A percentile compares a stretch with the other conserved stretches of the same genome.
These are phyloP conservation scores for Graphilbum sp. DNA, from an alignment of 2,329 filamentous ascomycete genomes.

Conservation along the genomic window DNA sequence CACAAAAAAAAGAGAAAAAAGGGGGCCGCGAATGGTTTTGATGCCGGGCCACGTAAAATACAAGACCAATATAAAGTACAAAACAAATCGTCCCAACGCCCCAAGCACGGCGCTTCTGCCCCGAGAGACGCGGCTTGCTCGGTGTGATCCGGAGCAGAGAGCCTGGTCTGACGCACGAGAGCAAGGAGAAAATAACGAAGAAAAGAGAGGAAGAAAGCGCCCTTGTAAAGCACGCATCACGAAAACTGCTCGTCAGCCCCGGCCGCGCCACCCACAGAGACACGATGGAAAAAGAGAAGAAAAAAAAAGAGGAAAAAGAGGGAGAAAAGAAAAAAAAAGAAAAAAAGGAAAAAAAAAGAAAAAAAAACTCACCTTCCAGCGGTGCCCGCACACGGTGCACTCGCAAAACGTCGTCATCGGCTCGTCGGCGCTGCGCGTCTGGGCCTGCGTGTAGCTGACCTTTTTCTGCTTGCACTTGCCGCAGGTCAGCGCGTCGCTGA, in stretches of 20 bases:
- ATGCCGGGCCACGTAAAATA: neutral
- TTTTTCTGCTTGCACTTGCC: conserved; percentile 85
- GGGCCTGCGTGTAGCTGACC: conserved; percentile 90
- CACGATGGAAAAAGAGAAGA: too few species aligned
- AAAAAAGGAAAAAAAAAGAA: neutral
- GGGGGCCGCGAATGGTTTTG: neutral
- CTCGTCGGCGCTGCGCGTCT: conserved; percentile 91
- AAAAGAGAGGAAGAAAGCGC: too few species aligned
- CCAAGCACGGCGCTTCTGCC: too few species aligned
- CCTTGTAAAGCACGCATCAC: too few species aligned
- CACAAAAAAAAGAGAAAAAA: neutral
- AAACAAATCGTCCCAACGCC: neutral
- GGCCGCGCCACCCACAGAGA: too few species aligned
- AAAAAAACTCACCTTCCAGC: conserved; percentile 46
- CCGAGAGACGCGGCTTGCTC: too few species aligned
- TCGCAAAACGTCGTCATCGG: conserved; percentile 69
- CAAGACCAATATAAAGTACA: neutral
- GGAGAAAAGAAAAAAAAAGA: neutral
- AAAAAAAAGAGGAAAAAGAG: too few species aligned
- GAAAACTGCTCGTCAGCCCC: too few species aligned
- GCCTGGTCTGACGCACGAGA: too few species aligned
- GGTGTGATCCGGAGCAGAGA: too few species aligned
- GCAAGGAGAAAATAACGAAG: too few species aligned
- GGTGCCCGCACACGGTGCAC: conserved; percentile 51
- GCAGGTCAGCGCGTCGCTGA: conserved; percentile 76